phyloP scores from a whole-genome alignment of 768 basidiomycete genomes.

The Amanita muscaria region DNA sequence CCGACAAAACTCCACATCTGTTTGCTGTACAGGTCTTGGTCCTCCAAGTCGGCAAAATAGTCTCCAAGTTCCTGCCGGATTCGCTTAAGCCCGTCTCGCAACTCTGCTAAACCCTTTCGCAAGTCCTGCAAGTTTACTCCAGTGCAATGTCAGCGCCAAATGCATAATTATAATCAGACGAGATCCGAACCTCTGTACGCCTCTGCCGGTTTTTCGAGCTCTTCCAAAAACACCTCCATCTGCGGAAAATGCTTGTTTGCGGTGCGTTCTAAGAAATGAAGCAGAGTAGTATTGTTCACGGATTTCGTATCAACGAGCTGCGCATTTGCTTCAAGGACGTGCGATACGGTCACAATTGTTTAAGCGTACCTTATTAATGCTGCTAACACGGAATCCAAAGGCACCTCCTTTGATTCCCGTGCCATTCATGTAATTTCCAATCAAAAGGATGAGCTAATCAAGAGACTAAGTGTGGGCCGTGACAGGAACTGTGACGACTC shows the following conservation, averaged over 20 bases:
- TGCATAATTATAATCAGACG: slow-evolving; percentile 1
- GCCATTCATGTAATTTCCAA: slow-evolving; percentile 98
- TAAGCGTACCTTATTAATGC: slow-evolving; percentile 81
- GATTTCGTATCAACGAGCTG: slow-evolving; percentile 98
- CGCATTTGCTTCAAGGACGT: neutral
- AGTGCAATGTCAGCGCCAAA: slow-evolving; percentile 11
- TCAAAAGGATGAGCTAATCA: slow-evolving; percentile 80
- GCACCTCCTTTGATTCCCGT: slow-evolving; percentile 94
- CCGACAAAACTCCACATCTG: slow-evolving; percentile 91
- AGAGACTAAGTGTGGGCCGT: neutral
- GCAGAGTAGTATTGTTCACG: slow-evolving; percentile 83
- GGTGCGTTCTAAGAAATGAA: slow-evolving; percentile 90
- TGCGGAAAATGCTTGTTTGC: slow-evolving; percentile 80
- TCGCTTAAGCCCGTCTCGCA: slow-evolving; percentile 66
- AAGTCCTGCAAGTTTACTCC: slow-evolving; percentile 83
- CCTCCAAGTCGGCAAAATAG: slow-evolving; percentile 66
- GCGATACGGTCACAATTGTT: neutral
- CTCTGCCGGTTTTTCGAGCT: slow-evolving; percentile 82
- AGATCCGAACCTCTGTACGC: slow-evolving; percentile 75
- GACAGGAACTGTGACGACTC: slow-evolving; percentile 14
- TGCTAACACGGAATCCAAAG: slow-evolving; percentile 93
- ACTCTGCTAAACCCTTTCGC: slow-evolving; percentile 61
- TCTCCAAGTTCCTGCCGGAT: slow-evolving; percentile 77
- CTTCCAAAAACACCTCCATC: slow-evolving; percentile 83
- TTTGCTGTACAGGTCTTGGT: slow-evolving; percentile 70